Evolutionary conservation across 805 yeast species (phyloP).

Genomic region (Maudiozyma saulgeensis): DNA sequence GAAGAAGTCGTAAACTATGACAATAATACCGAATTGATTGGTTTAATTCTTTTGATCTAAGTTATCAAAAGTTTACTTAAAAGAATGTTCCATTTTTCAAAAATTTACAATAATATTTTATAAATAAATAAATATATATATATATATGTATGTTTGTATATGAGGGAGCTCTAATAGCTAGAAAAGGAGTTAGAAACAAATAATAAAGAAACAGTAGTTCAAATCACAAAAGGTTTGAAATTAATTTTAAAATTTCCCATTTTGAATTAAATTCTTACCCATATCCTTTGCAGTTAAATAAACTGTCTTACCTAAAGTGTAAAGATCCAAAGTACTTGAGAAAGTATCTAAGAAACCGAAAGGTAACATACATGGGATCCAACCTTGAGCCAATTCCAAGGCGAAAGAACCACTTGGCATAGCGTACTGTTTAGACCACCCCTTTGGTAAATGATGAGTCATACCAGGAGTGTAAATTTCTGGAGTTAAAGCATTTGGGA

Average conservation of each 20-base stretch:
- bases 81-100: too few species aligned
- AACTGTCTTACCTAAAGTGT: conserved; percentile 59
- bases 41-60: too few species aligned
- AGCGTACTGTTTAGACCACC: conserved; percentile 70
- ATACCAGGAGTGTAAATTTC: conserved; percentile 82
- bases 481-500: conserved; percentile 50
- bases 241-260: conserved; percentile 54
- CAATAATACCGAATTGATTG: too few species aligned
- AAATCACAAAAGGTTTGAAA: background rate
- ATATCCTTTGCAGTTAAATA: conserved; percentile 72
- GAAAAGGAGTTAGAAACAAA: too few species aligned
- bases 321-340: conserved; percentile 70
- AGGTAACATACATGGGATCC: conserved; percentile 97
- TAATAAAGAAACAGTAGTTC: background rate
- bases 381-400: conserved; percentile 93
- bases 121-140: too few species aligned
- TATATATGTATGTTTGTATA: too few species aligned
- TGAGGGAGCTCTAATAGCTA: too few species aligned
- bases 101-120: too few species aligned
- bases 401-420: conserved; percentile 83
- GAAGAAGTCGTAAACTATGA: too few species aligned
- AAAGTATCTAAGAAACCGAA: conserved; percentile 81
- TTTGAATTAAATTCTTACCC: conserved; percentile 48
- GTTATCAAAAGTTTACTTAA: too few species aligned
- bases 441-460: conserved; percentile 68